Percentiles rank a stretch among this genome's conserved stretches.
Conservation (phyloP, 192 early-diverging fungal genomes). For the Coemansia sp. region DNA sequence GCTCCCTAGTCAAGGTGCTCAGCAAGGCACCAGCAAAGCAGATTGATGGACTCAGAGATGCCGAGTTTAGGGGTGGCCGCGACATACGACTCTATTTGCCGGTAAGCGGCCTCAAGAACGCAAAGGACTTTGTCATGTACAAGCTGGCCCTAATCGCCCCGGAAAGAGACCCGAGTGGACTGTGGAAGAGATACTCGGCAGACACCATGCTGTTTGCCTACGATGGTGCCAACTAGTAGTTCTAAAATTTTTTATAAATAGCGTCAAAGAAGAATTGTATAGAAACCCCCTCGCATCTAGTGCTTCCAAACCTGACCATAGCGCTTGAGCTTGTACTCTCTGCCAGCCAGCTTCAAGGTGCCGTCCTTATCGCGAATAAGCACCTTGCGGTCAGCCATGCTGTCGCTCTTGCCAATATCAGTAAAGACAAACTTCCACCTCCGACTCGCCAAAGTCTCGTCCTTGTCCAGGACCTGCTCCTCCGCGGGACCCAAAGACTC, state of each 20-base stretch:
- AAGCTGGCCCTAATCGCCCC: constrained; percentile 35
- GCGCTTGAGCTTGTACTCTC: constrained; percentile 52
- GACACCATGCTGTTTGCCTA: constrained; percentile 39
- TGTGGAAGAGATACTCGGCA: constrained; percentile 24
- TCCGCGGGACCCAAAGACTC: constrained; percentile 23
- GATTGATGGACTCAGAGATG: constrained; percentile 4
- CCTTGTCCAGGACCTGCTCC: constrained; percentile 38
- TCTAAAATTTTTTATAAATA: not conserved
- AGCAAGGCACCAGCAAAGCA: constrained; percentile 15
- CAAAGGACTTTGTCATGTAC: constrained; percentile 21
- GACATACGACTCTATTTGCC: constrained; percentile 16
- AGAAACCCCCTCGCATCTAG: not conserved
- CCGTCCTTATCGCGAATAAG: constrained; percentile 63
- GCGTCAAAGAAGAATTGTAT: constrained; percentile 7
- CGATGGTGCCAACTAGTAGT: constrained; percentile 8
- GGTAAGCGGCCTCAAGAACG: constrained; percentile 8
- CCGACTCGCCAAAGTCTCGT: constrained; percentile 37
- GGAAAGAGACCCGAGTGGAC: constrained; percentile 17
- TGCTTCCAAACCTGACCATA: constrained; percentile 42
- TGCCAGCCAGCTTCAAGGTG: constrained; percentile 51
- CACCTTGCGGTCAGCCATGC: constrained; percentile 54
- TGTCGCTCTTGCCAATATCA: constrained; percentile 52
- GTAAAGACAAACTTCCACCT: constrained; percentile 62
- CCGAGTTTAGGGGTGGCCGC: not conserved
- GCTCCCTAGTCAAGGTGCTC: constrained; percentile 28